These are phyloP conservation scores for Naganishia antarctica DNA, from an alignment of 768 basidiomycete genomes.

Conservation along the genomic window DNA sequence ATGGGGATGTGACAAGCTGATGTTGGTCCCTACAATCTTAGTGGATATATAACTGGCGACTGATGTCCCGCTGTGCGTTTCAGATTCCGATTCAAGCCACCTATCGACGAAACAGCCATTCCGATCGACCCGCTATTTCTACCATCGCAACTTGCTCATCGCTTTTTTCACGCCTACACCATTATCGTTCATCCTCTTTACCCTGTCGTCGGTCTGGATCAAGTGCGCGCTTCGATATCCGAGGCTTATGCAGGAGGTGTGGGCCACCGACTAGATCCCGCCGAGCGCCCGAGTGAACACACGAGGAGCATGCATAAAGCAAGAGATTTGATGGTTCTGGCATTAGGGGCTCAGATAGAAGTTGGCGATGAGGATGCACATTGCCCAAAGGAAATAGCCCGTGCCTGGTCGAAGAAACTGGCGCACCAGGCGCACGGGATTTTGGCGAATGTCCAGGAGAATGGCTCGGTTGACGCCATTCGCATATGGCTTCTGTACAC, in stretches of 20 bases:
- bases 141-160: conserved; percentile 23
- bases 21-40: background rate
- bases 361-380: conserved; percentile 26
- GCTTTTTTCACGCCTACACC: conserved; percentile 22
- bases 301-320: conserved; percentile 7
- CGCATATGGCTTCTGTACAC: conserved; percentile 20
- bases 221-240: conserved; percentile 19
- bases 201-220: conserved; percentile 19
- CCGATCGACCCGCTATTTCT: conserved; percentile 23
- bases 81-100: conserved; percentile 2
- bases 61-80: background rate
- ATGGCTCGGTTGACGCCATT: conserved; percentile 14
- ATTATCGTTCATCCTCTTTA: conserved; percentile 15
- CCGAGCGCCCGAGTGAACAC: background rate
- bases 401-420: conserved; percentile 20
- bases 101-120: conserved; percentile 1
- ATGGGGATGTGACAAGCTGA: conserved; percentile 18
- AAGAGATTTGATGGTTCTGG: conserved; percentile 21
- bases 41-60: background rate
- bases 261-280: background rate
- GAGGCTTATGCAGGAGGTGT: conserved; percentile 16
- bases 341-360: conserved; percentile 28
- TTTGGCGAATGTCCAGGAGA: background rate
- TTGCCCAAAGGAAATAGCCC: conserved; percentile 23
- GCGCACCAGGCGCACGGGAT: conserved; percentile 7